A percentile compares a stretch with the other conserved stretches of the same genome.
phyloP scores from a whole-genome alignment of 2,329 filamentous ascomycete genomes.

The Aspergillus texensis region DNA sequence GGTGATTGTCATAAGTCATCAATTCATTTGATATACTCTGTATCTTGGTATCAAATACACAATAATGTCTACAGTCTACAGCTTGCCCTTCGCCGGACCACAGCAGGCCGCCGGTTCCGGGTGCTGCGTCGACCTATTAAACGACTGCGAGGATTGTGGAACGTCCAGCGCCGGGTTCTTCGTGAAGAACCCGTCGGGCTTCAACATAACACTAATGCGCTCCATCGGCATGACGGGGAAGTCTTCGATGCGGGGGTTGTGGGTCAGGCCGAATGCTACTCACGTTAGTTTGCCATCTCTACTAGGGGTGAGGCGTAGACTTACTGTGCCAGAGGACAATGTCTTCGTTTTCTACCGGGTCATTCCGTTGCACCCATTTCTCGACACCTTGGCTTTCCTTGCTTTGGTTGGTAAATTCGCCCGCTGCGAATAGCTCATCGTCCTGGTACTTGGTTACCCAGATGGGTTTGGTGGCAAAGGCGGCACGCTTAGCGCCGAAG shows the following conservation, averaged over 20 bases:
- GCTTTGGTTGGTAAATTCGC: slow-evolving; percentile 61
- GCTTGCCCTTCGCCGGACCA: background rate
- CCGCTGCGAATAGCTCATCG: slow-evolving; percentile 56
- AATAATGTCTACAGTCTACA: background rate
- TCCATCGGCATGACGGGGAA: slow-evolving; percentile 71
- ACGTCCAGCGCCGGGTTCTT: slow-evolving; percentile 55
- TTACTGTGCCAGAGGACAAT: slow-evolving; percentile 44
- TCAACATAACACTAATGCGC: slow-evolving; percentile 51
- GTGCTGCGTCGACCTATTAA: slow-evolving; percentile 46
- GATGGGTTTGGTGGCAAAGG: slow-evolving; percentile 59
- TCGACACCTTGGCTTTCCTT: slow-evolving; percentile 57
- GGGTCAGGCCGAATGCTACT: slow-evolving; percentile 59
- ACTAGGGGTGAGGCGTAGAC: slow-evolving; percentile 7
- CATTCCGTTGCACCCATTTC: slow-evolving; percentile 51
- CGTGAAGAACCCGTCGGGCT: slow-evolving; percentile 56
- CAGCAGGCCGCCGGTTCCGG: slow-evolving; percentile 30
- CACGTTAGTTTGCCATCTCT: slow-evolving; percentile 14
- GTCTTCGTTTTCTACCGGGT: slow-evolving; percentile 52
- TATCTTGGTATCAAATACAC: background rate
- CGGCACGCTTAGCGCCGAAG: slow-evolving; percentile 52
- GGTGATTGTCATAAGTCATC: background rate
- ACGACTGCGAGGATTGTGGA: slow-evolving; percentile 43
- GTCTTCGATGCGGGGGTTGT: slow-evolving; percentile 66
- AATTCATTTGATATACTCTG: background rate
- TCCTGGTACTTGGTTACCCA: slow-evolving; percentile 61